A percentile compares a stretch with the other conserved stretches of the same genome.
These are phyloP conservation scores for Physcia stellaris DNA, from an alignment of 495 filamentous ascomycete genomes.

Conservation along the genomic window DNA sequence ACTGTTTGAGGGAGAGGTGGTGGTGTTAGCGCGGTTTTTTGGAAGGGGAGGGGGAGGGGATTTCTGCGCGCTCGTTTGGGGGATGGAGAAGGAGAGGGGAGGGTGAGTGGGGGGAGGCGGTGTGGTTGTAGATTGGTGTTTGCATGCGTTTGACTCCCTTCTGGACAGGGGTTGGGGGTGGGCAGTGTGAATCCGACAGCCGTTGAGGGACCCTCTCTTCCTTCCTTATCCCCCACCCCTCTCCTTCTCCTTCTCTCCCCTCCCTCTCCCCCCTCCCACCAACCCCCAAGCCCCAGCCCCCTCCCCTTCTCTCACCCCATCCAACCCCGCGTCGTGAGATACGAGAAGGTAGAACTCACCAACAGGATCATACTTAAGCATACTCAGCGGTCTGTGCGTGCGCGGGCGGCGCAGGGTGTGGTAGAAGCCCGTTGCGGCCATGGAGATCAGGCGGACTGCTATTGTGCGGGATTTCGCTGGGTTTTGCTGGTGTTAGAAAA, in stretches of 20 bases:
- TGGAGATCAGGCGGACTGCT: slow-evolving; percentile 86
- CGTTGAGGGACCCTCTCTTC: too few species aligned
- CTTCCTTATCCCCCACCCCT: background rate
- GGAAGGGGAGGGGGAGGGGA: background rate
- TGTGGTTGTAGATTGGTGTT: background rate
- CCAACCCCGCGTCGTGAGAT: background rate
- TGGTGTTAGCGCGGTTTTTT: background rate
- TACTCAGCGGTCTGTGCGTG: slow-evolving; percentile 68
- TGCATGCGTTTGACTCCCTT: too few species aligned
- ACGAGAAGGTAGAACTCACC: slow-evolving; percentile 44
- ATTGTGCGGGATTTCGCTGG: slow-evolving; percentile 85
- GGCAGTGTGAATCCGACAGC: too few species aligned
- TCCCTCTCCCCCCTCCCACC: background rate
- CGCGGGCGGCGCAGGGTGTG: slow-evolving; percentile 78
- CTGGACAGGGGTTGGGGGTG: too few species aligned
- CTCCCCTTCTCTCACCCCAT: too few species aligned
- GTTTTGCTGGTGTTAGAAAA: background rate
- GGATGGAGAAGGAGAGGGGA: background rate
- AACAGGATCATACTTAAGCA: slow-evolving; percentile 98
- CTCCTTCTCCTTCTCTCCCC: slow-evolving; percentile 1
- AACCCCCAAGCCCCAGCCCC: background rate
- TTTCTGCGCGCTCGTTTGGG: background rate
- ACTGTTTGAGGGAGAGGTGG: slow-evolving; percentile 29
- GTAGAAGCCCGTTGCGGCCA: slow-evolving; percentile 98
- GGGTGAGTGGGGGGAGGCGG: background rate